Conservation (phyloP, 495 filamentous ascomycete genomes). For the Pseudevernia furfuracea region DNA sequence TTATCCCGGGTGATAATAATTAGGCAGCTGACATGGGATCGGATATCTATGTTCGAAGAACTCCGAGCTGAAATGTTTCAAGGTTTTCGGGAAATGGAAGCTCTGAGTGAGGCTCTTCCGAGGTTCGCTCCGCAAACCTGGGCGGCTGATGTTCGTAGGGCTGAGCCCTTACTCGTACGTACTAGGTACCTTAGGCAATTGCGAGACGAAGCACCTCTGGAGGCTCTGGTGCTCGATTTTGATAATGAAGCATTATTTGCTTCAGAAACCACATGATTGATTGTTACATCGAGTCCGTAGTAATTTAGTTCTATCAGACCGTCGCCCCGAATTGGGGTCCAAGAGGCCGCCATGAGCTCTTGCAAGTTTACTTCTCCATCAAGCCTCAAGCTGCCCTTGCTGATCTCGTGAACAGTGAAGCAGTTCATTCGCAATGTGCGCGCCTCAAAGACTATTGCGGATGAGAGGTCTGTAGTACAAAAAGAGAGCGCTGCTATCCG, state of each 20-base stretch:
- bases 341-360: slow-evolving; percentile 54
- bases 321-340: slow-evolving; percentile 6
- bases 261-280: background rate
- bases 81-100: slow-evolving; percentile 4
- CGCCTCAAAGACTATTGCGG: slow-evolving; percentile 95
- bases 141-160: background rate
- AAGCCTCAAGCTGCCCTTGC: background rate
- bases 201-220: too few species aligned
- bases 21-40: slow-evolving; percentile 12
- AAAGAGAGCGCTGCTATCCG: slow-evolving; percentile 97
- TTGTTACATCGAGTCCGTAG: background rate
- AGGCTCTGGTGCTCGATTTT: too few species aligned
- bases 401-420: slow-evolving; percentile 59
- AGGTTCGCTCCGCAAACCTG: too few species aligned
- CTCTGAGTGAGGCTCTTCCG: too few species aligned
- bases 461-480: slow-evolving; percentile 94
- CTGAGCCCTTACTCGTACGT: slow-evolving; percentile 14
- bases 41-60: background rate
- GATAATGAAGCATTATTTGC: background rate
- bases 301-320: background rate
- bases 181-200: too few species aligned
- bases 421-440: slow-evolving; percentile 99
- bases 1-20: background rate
- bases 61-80: slow-evolving; percentile 12
- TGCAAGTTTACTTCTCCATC: slow-evolving; percentile 42